These are phyloP conservation scores for Trametes cubensis DNA, from an alignment of 768 basidiomycete species.

Conservation along the genomic window DNA sequence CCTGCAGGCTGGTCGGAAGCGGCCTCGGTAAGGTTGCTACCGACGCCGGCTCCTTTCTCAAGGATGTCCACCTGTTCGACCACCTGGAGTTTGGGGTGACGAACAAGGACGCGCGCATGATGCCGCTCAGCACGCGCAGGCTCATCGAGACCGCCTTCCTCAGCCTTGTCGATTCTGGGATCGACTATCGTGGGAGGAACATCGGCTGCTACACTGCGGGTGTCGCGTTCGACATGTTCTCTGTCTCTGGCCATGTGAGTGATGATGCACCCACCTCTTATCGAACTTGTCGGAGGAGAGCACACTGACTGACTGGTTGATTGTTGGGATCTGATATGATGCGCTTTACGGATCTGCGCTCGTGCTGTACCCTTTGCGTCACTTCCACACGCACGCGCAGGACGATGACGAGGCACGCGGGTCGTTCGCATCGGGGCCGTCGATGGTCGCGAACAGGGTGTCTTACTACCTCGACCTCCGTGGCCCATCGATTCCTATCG, in stretches of 20 bases:
- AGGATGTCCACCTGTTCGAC: conserved; percentile 41
- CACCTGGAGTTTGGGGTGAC: conserved; percentile 45
- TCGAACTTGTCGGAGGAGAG: too few species aligned
- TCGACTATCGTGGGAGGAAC: conserved; percentile 46
- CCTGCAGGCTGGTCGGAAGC: neutral
- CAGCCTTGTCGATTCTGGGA: conserved; percentile 51
- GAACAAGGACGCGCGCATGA: conserved; percentile 38
- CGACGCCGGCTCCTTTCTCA: conserved; percentile 39
- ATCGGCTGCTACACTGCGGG: conserved; percentile 48
- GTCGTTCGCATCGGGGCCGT: conserved; percentile 39
- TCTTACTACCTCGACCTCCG: conserved; percentile 45
- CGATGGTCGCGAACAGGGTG: conserved; percentile 44
- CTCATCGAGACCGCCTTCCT: conserved; percentile 44
- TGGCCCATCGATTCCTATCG: conserved; percentile 53
- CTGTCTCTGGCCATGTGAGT: conserved; percentile 12
- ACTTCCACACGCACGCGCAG: conserved; percentile 25
- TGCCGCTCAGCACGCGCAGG: conserved; percentile 40
- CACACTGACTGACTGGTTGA: too few species aligned
- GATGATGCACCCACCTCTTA: too few species aligned
- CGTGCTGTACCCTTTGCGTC: too few species aligned
- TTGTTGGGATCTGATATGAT: too few species aligned
- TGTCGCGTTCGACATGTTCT: conserved; percentile 21
- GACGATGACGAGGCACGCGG: conserved; percentile 40
- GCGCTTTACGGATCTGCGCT: too few species aligned
- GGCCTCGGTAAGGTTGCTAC: conserved; percentile 25